Evolutionary conservation across 148 eudicot genomes (phyloP), one percentile per base, ranked within the genome.

Genomic region (Rhododendron mucronatum): DNA sequence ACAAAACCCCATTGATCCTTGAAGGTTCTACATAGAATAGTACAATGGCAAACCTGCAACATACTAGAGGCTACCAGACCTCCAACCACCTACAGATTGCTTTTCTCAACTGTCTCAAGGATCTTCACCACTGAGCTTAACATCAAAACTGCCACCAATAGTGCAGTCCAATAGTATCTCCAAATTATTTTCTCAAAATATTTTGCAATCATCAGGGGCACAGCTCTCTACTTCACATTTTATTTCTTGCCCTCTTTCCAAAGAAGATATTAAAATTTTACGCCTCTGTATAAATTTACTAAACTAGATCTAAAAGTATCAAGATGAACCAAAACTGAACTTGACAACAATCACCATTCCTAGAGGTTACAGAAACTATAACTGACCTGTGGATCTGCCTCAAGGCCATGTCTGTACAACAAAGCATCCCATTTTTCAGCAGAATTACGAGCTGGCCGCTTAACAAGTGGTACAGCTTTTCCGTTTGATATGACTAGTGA

Each of bases 381-480:
- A 86, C 91, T 87, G 55, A 97, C 99, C 98, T 94, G 99, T 53
- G 93, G 30, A 89, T 95, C 98, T 44, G 87, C 96, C 39, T 90
- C 93, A 16, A 95, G 92, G 23, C 93, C 92, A 69, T 93, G 94
- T 87, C 98, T 94, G 67, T 97, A 95, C 47, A 97, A 89, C 83
- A 97, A 88, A 90, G 99, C 98, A 95, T 97, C 98, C 99, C 99
- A 97, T 84, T 97, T 97, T 89, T 97, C 99, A 87, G 96, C 96
- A 84, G 94, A 86, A 90, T 91, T 91, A 26, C 95, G 94, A 65
- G 92, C 73, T 81, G 98, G 99, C 33, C 99, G 88, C 87, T 88
- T 91, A 75, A 97, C 93, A 84, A 95, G 98, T 7, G 99, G 98
- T 55, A 97, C 93, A 84, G 91, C 87, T 88, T 94, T 97, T 48